These are phyloP conservation scores for Trichosporon coremiiforme DNA, from an alignment of 1,284 basidiomycete species.

Conservation along the genomic window DNA sequence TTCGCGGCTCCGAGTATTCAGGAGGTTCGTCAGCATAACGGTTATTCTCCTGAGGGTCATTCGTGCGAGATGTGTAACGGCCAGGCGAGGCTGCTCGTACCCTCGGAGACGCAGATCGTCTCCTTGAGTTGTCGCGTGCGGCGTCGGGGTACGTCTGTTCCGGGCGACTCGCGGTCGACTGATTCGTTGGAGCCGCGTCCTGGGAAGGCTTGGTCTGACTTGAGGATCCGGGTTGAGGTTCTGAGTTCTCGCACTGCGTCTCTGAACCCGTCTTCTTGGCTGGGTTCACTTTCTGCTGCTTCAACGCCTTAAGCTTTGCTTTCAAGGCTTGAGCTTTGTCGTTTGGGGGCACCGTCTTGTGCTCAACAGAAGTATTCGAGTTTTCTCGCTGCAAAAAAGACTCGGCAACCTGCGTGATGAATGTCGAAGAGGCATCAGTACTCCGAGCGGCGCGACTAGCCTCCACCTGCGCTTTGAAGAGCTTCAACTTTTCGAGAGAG, in stretches of 20 bases:
- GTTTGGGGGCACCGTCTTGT: background rate
- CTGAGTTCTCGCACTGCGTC: too few species aligned
- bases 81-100: background rate
- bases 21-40: background rate
- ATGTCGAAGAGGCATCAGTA: constrained; percentile 8
- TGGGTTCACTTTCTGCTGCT: background rate
- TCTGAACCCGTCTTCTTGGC: too few species aligned
- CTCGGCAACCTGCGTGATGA: constrained; percentile 21
- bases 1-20: background rate
- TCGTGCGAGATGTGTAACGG: background rate
- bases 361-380: background rate
- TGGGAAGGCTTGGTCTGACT: too few species aligned
- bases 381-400: constrained; percentile 22
- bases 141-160: background rate
- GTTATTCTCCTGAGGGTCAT: background rate
- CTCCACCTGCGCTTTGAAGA: constrained; percentile 32
- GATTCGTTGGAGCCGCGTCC: background rate
- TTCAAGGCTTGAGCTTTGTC: constrained; percentile 20
- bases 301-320: constrained; percentile 24
- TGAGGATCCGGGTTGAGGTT: too few species aligned
- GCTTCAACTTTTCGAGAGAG: constrained; percentile 32
- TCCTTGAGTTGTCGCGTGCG: background rate
- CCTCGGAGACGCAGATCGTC: background rate
- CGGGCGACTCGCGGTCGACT: background rate
- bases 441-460: constrained; percentile 21